Evolutionary conservation across 1,284 basidiomycete genomes (phyloP).

Genomic region (Pascua guehoae): DNA sequence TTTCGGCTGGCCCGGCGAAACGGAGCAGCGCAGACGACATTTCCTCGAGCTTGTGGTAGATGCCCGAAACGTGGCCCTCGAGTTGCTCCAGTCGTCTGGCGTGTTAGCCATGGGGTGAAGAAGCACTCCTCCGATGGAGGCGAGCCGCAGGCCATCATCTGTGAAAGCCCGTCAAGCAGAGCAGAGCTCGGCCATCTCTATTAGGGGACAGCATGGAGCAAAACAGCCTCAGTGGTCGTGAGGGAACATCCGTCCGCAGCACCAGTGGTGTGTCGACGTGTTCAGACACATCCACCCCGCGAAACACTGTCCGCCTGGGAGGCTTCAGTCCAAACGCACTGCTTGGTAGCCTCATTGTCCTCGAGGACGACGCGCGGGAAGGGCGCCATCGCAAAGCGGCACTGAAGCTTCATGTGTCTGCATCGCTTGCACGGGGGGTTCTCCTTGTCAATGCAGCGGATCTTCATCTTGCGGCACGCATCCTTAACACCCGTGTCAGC

Average conservation of each 20-base stretch:
- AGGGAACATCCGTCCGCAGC: no score
- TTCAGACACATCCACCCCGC: no score
- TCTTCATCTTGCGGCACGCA: constrained; percentile 26
- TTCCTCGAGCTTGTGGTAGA: constrained; percentile 11
- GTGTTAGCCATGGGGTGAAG: no score
- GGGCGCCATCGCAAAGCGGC: constrained; percentile 17
- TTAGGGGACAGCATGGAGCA: no score
- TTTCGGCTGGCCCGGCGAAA: neutral
- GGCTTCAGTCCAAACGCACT: no score
- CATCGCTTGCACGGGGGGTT: constrained; percentile 27
- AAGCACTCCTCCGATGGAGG: no score
- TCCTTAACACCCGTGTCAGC: neutral
- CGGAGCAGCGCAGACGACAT: constrained; percentile 1
- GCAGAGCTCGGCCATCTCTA: no score
- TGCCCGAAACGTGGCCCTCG: constrained; percentile 10
- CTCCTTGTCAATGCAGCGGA: constrained; percentile 26
- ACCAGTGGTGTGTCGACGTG: no score
- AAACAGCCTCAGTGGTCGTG: no score
- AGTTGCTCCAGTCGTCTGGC: constrained; percentile 7
- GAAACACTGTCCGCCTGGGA: no score
- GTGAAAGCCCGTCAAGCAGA: no score
- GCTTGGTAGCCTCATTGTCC: constrained; percentile 7
- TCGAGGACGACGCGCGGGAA: constrained; percentile 21
- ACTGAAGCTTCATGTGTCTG: constrained; percentile 19
- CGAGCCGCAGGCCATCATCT: no score